phyloP scores from a whole-genome alignment of 768 basidiomycete genomes.

The Lactifluus pinguis region DNA sequence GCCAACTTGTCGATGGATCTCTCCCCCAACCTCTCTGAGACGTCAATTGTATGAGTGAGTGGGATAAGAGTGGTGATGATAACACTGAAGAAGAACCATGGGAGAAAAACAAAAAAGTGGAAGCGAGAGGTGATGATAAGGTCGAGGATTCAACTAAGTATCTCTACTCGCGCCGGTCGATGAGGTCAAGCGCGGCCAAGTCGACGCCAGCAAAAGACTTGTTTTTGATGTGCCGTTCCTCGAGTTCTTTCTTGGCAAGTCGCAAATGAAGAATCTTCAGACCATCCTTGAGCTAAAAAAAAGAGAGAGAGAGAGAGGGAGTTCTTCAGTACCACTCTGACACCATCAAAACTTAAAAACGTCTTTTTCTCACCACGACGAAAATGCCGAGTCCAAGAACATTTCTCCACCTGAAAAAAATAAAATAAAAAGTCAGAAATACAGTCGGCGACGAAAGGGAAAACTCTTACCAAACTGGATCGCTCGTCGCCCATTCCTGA shows the following conservation, averaged over 20 bases:
- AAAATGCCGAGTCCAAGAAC: constrained; percentile 60
- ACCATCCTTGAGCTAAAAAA: constrained; percentile 52
- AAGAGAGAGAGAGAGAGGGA: background rate
- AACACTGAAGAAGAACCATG: too few species aligned
- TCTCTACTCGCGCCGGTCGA: constrained; percentile 22
- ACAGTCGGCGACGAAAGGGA: background rate
- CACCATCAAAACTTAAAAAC: background rate
- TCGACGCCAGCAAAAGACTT: constrained; percentile 71
- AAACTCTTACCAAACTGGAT: constrained; percentile 61
- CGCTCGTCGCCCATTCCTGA: constrained; percentile 53
- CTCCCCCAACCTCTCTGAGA: too few species aligned
- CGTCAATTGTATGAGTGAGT: too few species aligned
- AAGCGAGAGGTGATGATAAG: background rate
- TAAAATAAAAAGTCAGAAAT: background rate
- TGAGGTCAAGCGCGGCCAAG: constrained; percentile 52
- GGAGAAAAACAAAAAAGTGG: background rate
- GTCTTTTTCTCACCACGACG: constrained; percentile 37
- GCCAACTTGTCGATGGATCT: background rate
- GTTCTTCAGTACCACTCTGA: background rate
- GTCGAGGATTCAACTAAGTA: background rate
- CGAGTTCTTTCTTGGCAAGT: constrained; percentile 62
- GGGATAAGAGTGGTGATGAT: background rate
- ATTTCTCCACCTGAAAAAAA: constrained; percentile 50
- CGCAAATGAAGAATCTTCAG: constrained; percentile 58
- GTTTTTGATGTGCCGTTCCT: constrained; percentile 58